These are phyloP conservation scores for Rhazya stricta DNA, from an alignment of 257 asterid species.

Conservation along the genomic window DNA sequence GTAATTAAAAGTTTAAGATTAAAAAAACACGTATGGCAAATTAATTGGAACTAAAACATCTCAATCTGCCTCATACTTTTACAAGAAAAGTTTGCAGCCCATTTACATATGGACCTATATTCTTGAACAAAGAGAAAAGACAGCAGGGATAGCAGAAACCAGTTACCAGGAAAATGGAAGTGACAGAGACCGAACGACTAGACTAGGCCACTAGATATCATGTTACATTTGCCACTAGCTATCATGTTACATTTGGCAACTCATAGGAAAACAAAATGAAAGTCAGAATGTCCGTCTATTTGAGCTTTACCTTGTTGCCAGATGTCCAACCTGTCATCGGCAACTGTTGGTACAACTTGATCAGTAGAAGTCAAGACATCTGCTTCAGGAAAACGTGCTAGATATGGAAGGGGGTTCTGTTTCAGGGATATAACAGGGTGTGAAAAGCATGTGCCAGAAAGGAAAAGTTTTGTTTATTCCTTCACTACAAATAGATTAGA, in stretches of 20 bases:
- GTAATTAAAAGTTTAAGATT: not conserved
- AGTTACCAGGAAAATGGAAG: not conserved
- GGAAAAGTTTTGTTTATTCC: not conserved
- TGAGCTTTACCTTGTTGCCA: constrained; percentile 73
- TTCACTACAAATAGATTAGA: not conserved
- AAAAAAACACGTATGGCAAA: not conserved
- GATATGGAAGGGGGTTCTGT: constrained; percentile 96
- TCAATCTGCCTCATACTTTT: not conserved
- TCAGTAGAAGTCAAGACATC: constrained; percentile 95
- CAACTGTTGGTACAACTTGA: constrained; percentile 82
- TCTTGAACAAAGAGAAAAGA: not conserved
- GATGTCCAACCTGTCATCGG: constrained; percentile 84
- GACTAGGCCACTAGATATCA: not conserved
- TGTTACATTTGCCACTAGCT: not conserved
- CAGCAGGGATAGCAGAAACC: not conserved
- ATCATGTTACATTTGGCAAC: not conserved
- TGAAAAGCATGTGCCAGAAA: constrained; percentile 16
- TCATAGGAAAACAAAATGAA: constrained; percentile 9
- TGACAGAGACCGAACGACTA: not conserved
- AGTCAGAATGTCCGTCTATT: constrained; percentile 23
- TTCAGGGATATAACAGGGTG: constrained; percentile 28
- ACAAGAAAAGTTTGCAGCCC: not conserved
- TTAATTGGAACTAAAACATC: not conserved
- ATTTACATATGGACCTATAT: not conserved
- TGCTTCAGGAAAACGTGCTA: constrained; percentile 96